Percentiles rank a stretch among this genome's conserved stretches.
Conservation (phyloP, 2,329 filamentous ascomycete genomes). For the Neurospora sp. region DNA sequence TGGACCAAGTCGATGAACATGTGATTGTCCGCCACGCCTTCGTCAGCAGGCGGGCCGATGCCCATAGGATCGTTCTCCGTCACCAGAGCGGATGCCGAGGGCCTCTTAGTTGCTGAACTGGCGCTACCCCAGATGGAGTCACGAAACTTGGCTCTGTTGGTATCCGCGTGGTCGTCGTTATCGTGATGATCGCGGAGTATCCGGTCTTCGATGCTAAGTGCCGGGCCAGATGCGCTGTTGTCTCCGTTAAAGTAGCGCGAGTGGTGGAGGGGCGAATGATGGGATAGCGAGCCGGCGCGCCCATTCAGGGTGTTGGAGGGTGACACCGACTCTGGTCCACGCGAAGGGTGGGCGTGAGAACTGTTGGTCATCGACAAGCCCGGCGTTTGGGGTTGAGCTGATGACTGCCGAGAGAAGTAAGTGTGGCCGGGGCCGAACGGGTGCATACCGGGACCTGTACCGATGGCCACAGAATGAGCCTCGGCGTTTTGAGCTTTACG, state of each 20-base stretch:
- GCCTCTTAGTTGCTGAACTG: conserved; percentile 6
- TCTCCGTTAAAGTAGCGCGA: conserved; percentile 30
- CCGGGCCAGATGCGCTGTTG: conserved; percentile 25
- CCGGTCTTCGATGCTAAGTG: conserved; percentile 38
- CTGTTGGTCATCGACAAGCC: conserved; percentile 22
- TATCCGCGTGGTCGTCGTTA: conserved; percentile 31
- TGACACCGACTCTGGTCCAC: conserved; percentile 24
- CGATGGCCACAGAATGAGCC: conserved; percentile 31
- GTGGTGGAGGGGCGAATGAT: conserved; percentile 30
- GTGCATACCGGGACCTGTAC: conserved; percentile 25
- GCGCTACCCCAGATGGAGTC: conserved; percentile 33
- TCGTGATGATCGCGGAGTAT: conserved; percentile 34
- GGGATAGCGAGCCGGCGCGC: conserved; percentile 12
- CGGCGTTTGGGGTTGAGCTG: conserved; percentile 28
- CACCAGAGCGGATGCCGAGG: background rate
- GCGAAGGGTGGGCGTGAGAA: conserved; percentile 24
- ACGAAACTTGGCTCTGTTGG: conserved; percentile 36
- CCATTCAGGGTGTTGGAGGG: conserved; percentile 24
- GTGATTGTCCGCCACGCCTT: conserved; percentile 38
- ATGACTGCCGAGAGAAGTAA: conserved; percentile 25
- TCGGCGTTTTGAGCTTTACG: conserved; percentile 58
- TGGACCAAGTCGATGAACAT: conserved; percentile 49
- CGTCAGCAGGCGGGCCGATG: conserved; percentile 20
- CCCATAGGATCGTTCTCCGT: conserved; percentile 19
- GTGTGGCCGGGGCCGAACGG: conserved; percentile 23